Evolutionary conservation across 2,329 filamentous ascomycete genomes (phyloP).

Genomic region (Sclerotinia nivalis): DNA sequence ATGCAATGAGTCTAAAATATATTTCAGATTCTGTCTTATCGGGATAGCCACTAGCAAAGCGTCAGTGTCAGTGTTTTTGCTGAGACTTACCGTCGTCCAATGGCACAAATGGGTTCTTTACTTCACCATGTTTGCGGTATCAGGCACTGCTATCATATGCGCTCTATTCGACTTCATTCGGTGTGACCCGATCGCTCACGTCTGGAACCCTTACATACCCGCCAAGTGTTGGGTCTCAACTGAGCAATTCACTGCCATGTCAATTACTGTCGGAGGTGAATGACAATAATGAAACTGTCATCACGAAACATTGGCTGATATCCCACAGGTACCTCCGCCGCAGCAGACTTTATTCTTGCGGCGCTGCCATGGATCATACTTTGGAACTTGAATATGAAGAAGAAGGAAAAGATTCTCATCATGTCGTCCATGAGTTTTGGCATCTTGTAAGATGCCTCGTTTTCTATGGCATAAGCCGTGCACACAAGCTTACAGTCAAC

Average conservation of each 20-base stretch:
- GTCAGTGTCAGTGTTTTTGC: conserved; percentile 26
- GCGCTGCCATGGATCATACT: conserved; percentile 45
- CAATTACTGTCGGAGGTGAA: neutral
- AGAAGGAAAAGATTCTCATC: conserved; percentile 44
- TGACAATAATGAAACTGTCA: neutral
- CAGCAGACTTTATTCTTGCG: conserved; percentile 43
- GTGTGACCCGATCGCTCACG: conserved; percentile 26
- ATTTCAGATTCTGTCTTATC: conserved; percentile 25
- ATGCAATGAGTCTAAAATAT: neutral
- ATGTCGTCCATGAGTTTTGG: conserved; percentile 44
- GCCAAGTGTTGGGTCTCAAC: conserved; percentile 25
- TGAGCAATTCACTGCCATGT: conserved; percentile 22
- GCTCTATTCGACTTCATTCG: conserved; percentile 28
- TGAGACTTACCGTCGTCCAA: conserved; percentile 25
- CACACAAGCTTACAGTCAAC: neutral
- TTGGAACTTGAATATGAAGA: conserved; percentile 42
- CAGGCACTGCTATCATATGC: conserved; percentile 15
- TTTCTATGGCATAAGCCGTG: neutral
- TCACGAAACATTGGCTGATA: neutral
- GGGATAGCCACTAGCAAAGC: conserved; percentile 28
- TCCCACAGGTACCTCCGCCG: neutral
- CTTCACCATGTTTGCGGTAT: conserved; percentile 21
- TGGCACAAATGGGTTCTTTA: conserved; percentile 28
- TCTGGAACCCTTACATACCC: conserved; percentile 26
- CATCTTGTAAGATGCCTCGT: neutral